Conservation (phyloP, 192 early-diverging fungal species). For the Rhizophagus sp. region DNA sequence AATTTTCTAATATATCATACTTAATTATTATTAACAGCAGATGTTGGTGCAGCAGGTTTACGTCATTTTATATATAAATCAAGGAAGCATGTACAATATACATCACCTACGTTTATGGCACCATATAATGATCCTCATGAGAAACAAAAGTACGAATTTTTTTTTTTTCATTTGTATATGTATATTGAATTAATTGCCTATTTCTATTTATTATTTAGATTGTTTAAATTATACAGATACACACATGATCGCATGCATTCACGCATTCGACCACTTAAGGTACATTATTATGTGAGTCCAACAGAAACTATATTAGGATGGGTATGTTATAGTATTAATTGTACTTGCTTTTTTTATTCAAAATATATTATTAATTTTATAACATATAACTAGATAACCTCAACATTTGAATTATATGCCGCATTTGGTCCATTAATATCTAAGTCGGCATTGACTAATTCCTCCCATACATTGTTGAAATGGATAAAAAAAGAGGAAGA, state of each 20-base stretch:
- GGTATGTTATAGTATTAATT: conserved; percentile 40
- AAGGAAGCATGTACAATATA: conserved; percentile 63
- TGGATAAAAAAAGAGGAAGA: conserved; percentile 81
- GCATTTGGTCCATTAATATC: conserved; percentile 61
- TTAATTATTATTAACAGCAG: conserved; percentile 37
- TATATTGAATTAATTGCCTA: neutral
- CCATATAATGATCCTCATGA: conserved; percentile 60
- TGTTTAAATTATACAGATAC: conserved; percentile 61
- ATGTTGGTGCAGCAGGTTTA: conserved; percentile 62
- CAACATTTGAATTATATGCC: conserved; percentile 72
- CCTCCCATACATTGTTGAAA: conserved; percentile 67
- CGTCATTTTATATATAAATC: conserved; percentile 78
- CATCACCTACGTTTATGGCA: conserved; percentile 56
- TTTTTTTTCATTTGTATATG: neutral
- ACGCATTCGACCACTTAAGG: conserved; percentile 51
- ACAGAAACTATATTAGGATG: conserved; percentile 63
- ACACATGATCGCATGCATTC: conserved; percentile 60
- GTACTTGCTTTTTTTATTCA: neutral
- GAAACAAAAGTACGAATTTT: conserved; percentile 49
- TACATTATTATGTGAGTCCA: conserved; percentile 52
- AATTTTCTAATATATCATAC: neutral
- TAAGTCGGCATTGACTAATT: conserved; percentile 62
- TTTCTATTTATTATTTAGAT: conserved; percentile 31
- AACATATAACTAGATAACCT: conserved; percentile 45
- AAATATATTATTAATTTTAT: neutral